phyloP scores from a whole-genome alignment of 805 yeast species.

The Kregervanrija pseudodelftensis region DNA sequence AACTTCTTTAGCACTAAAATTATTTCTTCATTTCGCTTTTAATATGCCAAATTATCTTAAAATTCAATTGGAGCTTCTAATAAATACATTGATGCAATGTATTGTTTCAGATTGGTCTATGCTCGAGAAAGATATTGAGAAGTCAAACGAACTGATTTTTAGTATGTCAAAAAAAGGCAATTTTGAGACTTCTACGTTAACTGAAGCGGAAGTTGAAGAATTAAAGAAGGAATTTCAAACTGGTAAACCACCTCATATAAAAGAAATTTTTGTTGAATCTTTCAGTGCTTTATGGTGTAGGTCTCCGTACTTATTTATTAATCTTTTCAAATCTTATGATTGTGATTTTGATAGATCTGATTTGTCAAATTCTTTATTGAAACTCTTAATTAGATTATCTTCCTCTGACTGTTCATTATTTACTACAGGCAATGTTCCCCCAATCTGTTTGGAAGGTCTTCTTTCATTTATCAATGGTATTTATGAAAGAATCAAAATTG shows the following conservation, averaged over 20 bases:
- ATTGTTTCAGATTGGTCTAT: constrained; percentile 21
- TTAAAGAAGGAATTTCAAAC: constrained; percentile 35
- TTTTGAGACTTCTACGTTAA: constrained; percentile 19
- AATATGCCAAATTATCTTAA: constrained; percentile 61
- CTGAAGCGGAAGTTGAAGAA: constrained; percentile 22
- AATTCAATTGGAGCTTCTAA: constrained; percentile 72
- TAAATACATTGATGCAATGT: constrained; percentile 52
- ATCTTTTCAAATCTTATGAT: constrained; percentile 76
- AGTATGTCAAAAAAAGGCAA: constrained; percentile 21
- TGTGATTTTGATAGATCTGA: constrained; percentile 87
- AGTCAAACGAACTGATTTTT: constrained; percentile 23
- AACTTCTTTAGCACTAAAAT: constrained; percentile 66
- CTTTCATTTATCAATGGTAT: constrained; percentile 62
- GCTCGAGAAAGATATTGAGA: constrained; percentile 21
- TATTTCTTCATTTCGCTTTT: constrained; percentile 65
- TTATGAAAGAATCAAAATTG: constrained; percentile 39
- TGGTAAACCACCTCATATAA: constrained; percentile 39
- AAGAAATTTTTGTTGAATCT: constrained; percentile 81
- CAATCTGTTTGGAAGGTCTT: constrained; percentile 85
- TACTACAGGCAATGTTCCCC: constrained; percentile 85
- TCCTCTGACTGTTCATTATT: constrained; percentile 76
- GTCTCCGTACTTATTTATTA: constrained; percentile 68
- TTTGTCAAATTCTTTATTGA: constrained; percentile 58
- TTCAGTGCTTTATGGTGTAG: constrained; percentile 77
- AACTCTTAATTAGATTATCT: constrained; percentile 67